phyloP scores from a whole-genome alignment of 352 stramenopile genomes.

The Phytophthora quininea region DNA sequence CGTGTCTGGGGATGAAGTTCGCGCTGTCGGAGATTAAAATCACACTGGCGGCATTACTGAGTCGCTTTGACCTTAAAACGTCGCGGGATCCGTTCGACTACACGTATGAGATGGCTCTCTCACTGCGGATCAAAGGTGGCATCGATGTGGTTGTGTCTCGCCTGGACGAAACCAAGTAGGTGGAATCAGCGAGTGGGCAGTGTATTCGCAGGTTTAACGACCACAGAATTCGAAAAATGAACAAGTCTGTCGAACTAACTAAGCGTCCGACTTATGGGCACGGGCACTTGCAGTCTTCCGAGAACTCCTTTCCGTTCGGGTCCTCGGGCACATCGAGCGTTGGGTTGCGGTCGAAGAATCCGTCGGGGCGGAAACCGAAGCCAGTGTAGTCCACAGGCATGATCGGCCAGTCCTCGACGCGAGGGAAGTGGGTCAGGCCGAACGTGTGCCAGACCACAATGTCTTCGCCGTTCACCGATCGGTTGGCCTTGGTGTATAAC shows the following conservation, averaged over 20 bases:
- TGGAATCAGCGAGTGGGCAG: too few relatives aligned
- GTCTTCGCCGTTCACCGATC: slow-evolving; percentile 54
- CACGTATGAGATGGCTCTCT: slow-evolving; percentile 41
- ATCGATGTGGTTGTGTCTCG: slow-evolving; percentile 23
- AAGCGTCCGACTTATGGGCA: background rate
- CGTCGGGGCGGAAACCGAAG: slow-evolving; percentile 67
- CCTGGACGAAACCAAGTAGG: background rate
- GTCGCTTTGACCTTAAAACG: slow-evolving; percentile 38
- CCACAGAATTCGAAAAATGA: too few relatives aligned
- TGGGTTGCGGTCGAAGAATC: slow-evolving; percentile 60
- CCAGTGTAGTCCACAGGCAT: slow-evolving; percentile 74
- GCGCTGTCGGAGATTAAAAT: slow-evolving; percentile 55
- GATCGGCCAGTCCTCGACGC: slow-evolving; percentile 67
- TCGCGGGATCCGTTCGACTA: slow-evolving; percentile 24
- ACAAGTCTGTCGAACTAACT: too few relatives aligned
- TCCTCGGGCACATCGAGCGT: slow-evolving; percentile 47
- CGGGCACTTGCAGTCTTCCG: slow-evolving; percentile 10
- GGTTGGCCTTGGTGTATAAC: slow-evolving; percentile 49
- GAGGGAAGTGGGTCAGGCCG: slow-evolving; percentile 62
- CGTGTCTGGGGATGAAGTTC: slow-evolving; percentile 58
- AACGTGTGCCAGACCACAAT: slow-evolving; percentile 77
- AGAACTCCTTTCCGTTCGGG: slow-evolving; percentile 33
- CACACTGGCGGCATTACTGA: slow-evolving; percentile 31
- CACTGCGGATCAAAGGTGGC: slow-evolving; percentile 39
- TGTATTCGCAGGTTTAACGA: too few relatives aligned